Base-by-base conservation (phyloP, 2,329 filamentous ascomycete species). In the Botrytis pseudocinerea region DNA sequence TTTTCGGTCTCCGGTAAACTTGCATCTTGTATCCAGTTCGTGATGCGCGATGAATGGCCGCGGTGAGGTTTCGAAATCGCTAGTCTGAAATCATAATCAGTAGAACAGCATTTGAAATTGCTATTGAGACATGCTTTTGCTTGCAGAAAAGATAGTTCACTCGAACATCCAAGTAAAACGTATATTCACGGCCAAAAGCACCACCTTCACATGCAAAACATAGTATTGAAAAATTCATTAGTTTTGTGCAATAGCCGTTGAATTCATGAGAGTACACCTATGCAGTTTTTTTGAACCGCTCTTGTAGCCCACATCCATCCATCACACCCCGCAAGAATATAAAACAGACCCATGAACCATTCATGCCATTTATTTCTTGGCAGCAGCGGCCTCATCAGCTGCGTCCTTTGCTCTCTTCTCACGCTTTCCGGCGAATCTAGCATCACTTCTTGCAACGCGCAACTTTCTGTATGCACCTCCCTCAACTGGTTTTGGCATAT, bases 341-440 rank as follows among this genome's bases (percentile, higher is more conserved):
- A 77, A 76, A 60, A 71, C 42, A 78, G 74, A 77, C 78, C 78
- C 78, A 74, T 76, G 76, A 78, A 75, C 69, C 69, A 20, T 77
- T 73, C 76, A 78, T 74, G 75, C 76, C 76, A 76, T 78, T 87
- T 94, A 95, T 91, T 96, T 95, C 92, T 95, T 95, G 85, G 90
- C 89, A 79, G 85, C 82, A 82, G 87, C 87, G 84, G 92, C 92
- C 83, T 92, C 93, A 83, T 95, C 93, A 81, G 91, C 92, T 88
- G 92, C 95, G 82, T 93, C 93, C 89, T 92, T 93, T 81, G 88
- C 91, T 83, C 96, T 92, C 94, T 98, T 98, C 89, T 97, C 95
- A 84, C 94, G 91, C 82, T 89, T 89, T 86, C 96, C 96, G 78
- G 89, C 85, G 82, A 92, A 87, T 84, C 95, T 92, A 82, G 92